Base-by-base conservation (phyloP, 306 rosid genomes). In the Rubus idaeus region DNA sequence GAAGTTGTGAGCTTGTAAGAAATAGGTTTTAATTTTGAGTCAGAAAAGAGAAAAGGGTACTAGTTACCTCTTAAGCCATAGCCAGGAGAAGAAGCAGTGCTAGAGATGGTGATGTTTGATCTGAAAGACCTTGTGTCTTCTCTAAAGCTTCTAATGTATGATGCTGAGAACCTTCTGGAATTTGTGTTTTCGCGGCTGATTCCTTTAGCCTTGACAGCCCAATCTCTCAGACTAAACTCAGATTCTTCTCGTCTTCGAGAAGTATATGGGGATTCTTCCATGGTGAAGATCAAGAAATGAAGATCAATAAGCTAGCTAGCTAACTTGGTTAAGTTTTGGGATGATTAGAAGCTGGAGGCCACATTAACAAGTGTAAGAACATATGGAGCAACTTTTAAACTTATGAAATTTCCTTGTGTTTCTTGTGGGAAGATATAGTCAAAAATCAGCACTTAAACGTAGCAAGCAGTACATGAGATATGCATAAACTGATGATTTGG, bases 41-140 rank as follows among this genome's bases (percentile, higher is more conserved):
- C 46, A 63, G 44, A 63, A 70, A 3, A 55, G 21, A 49, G 45
- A 58, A n/a, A 46, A 61, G 5, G 13, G 14, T 60, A 61, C 52
- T 17, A 17, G 23, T 40, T 67, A 67, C 99, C 99, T 89, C 85
- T 90, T 4, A 83, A 86, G 20, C 84, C 80, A 88, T 84, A 85
- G 50, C 97, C 99, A 68, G 99, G 97, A 7, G 99, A 95, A 82
- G 99, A 90, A 82, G 96, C 90, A 74, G 97, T 91, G 79, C 99
- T 95, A 11, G 97, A 89, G 81, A 92, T 82, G 58, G 91, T 87
- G 10, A 87, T 69, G 83, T 88, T 92, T 91, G 99, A 91, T 83
- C 93, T 84, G 51, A 92, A 90, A 78, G 98, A 90, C 62, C 86
- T 78, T 10, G 97, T 63, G 68, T 95, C 99, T 81, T 95, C 97